These are phyloP conservation scores for Acanthamoeba castellanii DNA, from an alignment of 208 protist species.

Conservation along the genomic window DNA sequence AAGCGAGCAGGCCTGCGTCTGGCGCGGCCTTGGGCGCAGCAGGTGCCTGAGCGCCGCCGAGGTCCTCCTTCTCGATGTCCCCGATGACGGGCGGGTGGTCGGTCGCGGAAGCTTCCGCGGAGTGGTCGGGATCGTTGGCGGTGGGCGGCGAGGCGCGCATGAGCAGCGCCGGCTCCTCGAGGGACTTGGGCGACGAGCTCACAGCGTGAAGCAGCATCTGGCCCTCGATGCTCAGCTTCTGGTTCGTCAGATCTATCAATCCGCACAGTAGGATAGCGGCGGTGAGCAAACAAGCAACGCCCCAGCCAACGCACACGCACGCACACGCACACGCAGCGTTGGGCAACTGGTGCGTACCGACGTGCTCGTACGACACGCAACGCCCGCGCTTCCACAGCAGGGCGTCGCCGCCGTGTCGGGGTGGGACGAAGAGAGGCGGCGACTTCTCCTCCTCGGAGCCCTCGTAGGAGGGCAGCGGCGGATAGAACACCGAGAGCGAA, in stretches of 20 bases:
- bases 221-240: conserved; percentile 66
- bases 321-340: background rate
- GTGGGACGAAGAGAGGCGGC: conserved; percentile 14
- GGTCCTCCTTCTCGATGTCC: background rate
- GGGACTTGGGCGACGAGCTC: conserved; percentile 8
- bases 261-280: background rate
- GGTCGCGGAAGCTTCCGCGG: background rate
- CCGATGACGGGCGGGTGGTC: background rate
- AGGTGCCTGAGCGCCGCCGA: too few relatives aligned
- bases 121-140: background rate
- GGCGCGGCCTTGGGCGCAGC: too few relatives aligned
- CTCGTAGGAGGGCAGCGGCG: conserved; percentile 65
- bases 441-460: conserved; percentile 62
- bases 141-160: conserved; percentile 13
- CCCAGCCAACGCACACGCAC: background rate
- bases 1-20: background rate
- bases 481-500: conserved; percentile 67
- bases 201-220: conserved; percentile 50
- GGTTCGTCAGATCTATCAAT: background rate
- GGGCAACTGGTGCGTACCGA: background rate
- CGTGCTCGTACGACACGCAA: conserved; percentile 23
- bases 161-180: background rate
- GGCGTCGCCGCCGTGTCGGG: background rate
- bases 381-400: conserved; percentile 54
- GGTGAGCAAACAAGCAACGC: background rate